A percentile compares a stretch with the other conserved stretches of the same genome.
Evolutionary conservation across 306 rosid species (phyloP).

Genomic region (Cucurbita ficifolia): DNA sequence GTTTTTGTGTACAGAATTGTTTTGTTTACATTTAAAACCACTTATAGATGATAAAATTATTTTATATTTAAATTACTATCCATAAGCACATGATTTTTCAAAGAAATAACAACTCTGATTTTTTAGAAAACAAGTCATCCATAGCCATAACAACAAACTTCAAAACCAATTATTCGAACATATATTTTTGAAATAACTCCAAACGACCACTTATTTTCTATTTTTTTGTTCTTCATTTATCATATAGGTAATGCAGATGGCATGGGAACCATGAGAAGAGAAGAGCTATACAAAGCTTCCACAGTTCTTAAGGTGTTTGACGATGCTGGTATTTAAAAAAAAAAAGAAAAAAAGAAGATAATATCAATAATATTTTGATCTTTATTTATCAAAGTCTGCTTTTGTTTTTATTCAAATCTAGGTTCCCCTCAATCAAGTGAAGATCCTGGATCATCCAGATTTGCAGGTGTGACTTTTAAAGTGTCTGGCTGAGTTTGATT

Average conservation of each 20-base stretch:
- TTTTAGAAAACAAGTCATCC: background rate
- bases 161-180: background rate
- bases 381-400: background rate
- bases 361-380: no score
- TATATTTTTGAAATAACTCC: background rate
- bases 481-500: constrained; percentile 17
- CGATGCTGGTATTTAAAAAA: background rate
- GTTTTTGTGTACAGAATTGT: background rate
- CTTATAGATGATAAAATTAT: background rate
- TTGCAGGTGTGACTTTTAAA: constrained; percentile 47
- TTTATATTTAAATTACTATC: background rate
- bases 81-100: background rate
- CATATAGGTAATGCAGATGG: constrained; percentile 67
- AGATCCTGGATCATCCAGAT: constrained; percentile 64
- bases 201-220: background rate
- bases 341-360: background rate
- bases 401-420: constrained; percentile 9
- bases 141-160: background rate
- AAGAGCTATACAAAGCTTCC: constrained; percentile 71
- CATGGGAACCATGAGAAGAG: constrained; percentile 54
- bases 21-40: background rate
- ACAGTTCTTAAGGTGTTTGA: constrained; percentile 57
- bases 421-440: constrained; percentile 62
- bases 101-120: background rate
- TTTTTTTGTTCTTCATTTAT: background rate